Percentiles rank a stretch among this genome's conserved stretches.
These are phyloP conservation scores for Haplographium delicatum DNA, from an alignment of 495 filamentous ascomycete species.

Conservation along the genomic window DNA sequence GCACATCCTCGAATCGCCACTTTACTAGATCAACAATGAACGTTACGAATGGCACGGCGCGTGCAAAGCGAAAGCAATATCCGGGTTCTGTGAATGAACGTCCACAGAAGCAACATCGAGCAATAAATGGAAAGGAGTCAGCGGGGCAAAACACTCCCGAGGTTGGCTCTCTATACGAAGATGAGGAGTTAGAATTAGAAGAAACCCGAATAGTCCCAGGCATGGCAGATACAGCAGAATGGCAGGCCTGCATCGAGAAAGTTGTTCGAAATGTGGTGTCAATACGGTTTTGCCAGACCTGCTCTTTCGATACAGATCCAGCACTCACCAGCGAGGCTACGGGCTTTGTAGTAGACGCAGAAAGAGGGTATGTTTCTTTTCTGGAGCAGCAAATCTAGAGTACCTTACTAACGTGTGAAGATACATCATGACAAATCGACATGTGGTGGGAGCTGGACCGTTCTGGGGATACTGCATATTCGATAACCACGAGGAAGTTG, in stretches of 20 bases:
- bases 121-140: constrained; percentile 39
- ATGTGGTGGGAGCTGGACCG: constrained; percentile 93
- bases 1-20: neutral
- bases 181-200: constrained; percentile 36
- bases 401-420: constrained; percentile 35
- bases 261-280: constrained; percentile 92
- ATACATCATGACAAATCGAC: constrained; percentile 79
- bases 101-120: constrained; percentile 44
- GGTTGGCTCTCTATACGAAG: constrained; percentile 24
- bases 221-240: constrained; percentile 80
- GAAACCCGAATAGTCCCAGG: constrained; percentile 32
- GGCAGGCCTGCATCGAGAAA: constrained; percentile 91
- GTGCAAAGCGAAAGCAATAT: constrained; percentile 45
- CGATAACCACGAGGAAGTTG: constrained; percentile 96
- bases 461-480: constrained; percentile 99
- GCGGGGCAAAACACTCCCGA: constrained; percentile 45
- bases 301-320: constrained; percentile 93
- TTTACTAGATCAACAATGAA: constrained; percentile 19
- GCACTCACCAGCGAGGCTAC: constrained; percentile 93
- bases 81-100: constrained; percentile 34
- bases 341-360: constrained; percentile 95
- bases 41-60: constrained; percentile 37
- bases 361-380: constrained; percentile 62
- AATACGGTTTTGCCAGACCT: constrained; percentile 98
- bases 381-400: constrained; percentile 25